These are phyloP conservation scores for Gautieria morchelliformis DNA, from an alignment of 768 basidiomycete species.

Conservation along the genomic window DNA sequence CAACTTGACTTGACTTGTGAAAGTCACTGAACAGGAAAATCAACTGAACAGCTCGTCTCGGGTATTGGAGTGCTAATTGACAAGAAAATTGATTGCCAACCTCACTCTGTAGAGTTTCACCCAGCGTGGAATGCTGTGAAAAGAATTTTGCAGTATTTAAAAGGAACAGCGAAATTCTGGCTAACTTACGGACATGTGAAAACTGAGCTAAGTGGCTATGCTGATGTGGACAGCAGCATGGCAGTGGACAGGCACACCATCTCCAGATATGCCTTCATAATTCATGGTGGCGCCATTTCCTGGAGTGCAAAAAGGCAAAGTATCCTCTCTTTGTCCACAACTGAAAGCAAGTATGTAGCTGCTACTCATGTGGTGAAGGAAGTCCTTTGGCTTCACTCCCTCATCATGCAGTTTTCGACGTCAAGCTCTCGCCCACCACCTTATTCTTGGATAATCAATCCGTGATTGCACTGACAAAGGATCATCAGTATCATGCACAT, in stretches of 20 bases:
- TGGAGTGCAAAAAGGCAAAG: conserved; percentile 28
- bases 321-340: conserved; percentile 25
- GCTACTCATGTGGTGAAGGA: conserved; percentile 20
- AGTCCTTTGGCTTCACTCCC: conserved; percentile 17
- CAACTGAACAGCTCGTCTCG: too few relatives aligned
- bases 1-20: too few relatives aligned
- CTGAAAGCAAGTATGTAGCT: conserved; percentile 38
- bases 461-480: conserved; percentile 15
- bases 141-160: conserved; percentile 10
- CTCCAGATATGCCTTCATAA: conserved; percentile 26
- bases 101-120: too few relatives aligned
- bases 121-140: too few relatives aligned
- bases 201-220: conserved; percentile 8
- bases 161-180: not conserved
- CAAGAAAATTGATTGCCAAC: too few relatives aligned
- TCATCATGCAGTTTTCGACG: conserved; percentile 11
- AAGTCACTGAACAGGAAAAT: too few relatives aligned
- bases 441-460: conserved; percentile 19
- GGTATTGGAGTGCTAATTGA: too few relatives aligned
- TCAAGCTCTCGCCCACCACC: conserved; percentile 7
- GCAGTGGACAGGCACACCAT: conserved; percentile 20
- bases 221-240: conserved; percentile 20
- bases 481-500: conserved; percentile 20
- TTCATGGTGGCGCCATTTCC: conserved; percentile 22
- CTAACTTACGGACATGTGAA: not conserved